Percentiles rank a stretch among this genome's conserved stretches.
Conservation (phyloP, 768 basidiomycete species). For the Lentinula lateritia region DNA sequence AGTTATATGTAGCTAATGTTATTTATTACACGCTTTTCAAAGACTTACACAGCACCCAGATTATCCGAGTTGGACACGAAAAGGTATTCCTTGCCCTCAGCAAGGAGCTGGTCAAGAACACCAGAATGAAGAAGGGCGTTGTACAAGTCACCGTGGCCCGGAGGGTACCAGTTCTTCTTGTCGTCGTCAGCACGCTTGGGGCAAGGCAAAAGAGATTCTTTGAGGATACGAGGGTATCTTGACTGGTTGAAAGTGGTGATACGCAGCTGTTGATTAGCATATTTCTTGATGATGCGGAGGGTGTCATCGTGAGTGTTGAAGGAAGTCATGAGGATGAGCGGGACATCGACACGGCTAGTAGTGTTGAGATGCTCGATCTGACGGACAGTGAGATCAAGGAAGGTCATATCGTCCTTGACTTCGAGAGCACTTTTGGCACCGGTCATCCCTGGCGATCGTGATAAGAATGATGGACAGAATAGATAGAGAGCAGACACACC, state of each 20-base stretch:
- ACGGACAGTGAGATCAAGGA: slow-evolving; percentile 89
- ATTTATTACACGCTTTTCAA: neutral
- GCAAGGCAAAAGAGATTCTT: slow-evolving; percentile 82
- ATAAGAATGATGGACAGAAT: slow-evolving; percentile 5
- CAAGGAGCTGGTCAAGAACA: slow-evolving; percentile 81
- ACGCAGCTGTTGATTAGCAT: slow-evolving; percentile 90
- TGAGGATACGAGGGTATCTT: slow-evolving; percentile 87
- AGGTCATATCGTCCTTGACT: slow-evolving; percentile 96
- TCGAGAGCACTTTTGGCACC: slow-evolving; percentile 92
- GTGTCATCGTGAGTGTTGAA: slow-evolving; percentile 97
- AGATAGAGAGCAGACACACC: slow-evolving; percentile 36
- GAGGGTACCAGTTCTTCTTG: slow-evolving; percentile 91
- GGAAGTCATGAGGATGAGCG: slow-evolving; percentile 98
- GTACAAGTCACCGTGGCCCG: slow-evolving; percentile 95
- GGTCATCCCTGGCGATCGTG: slow-evolving; percentile 55
- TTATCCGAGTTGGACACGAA: slow-evolving; percentile 98
- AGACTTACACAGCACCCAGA: slow-evolving; percentile 77
- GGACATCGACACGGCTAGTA: slow-evolving; percentile 78
- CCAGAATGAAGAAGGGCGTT: slow-evolving; percentile 89
- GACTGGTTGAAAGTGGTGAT: slow-evolving; percentile 94
- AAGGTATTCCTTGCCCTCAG: slow-evolving; percentile 93
- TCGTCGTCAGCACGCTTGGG: slow-evolving; percentile 75
- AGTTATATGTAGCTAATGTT: neutral
- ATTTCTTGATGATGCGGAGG: slow-evolving; percentile 94
- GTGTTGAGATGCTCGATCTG: slow-evolving; percentile 97